Base-by-base conservation (phyloP, 306 rosid genomes). In the Prunus padus region DNA sequence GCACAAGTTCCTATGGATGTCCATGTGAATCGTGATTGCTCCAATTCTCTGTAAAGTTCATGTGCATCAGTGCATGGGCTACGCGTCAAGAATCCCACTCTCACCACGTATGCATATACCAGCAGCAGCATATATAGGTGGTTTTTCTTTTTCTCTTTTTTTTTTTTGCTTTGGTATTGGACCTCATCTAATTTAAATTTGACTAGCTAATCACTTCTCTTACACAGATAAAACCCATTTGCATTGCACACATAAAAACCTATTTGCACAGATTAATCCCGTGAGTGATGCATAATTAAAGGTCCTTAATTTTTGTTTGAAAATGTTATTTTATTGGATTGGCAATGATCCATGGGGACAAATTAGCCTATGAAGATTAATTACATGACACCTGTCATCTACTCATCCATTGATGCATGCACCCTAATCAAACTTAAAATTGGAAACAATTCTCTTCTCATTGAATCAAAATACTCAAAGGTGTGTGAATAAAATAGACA, bases 1-100 rank as follows among this genome's bases (percentile, higher is more conserved):
- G 85, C 92, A 83, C 92, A 77, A 79, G 76, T 86, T 46, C 80
- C 91, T 19, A 90, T 75, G 77, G 76, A 64, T 18, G 49, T 80
- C 83, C 90, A 75, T 77, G 76, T 79, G 42, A 37, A n/a, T n/a
- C n/a, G n/a, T n/a, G 90, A 70, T 37, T 59, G 10, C 42, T 77
- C 69, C 63, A 67, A 6, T 80, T 64, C 74, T 79, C 77, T 72
- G 61, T 31, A 64, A 73, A 71, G 12, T 67, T 75, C 66, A 71
- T 71, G 65, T 55, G 40, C 51, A 13, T 19, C 20, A 28, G n/a
- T 61, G 42, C 42, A 61, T 28, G 42, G 13, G 20, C 44, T 15
- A 61, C 44, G 42, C 42, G 40, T 28, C 44, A 22, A 20, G 14
- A 25, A 23, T 14, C 16, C 65, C 15, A 13, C 19, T 13, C 37